Evolutionary conservation across 345 rosid genomes (phyloP).

Genomic region (Acer yangbiense): DNA sequence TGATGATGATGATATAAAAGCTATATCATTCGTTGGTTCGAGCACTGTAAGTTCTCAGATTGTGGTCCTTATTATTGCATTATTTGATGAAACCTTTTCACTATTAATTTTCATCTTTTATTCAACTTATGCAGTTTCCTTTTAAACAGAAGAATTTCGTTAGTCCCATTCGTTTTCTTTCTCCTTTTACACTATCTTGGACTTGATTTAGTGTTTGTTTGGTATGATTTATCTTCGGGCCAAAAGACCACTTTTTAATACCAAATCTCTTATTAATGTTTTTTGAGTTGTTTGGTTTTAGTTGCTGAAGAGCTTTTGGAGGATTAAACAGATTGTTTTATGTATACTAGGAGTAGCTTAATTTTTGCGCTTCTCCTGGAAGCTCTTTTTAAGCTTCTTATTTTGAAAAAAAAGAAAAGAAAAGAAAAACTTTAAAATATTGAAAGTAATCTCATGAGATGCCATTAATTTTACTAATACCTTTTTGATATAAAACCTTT

Average conservation of each 20-base stretch:
- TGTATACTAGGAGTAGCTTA: not conserved
- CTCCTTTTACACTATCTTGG: not conserved
- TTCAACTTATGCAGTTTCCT: not conserved
- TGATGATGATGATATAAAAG: conserved; percentile 55
- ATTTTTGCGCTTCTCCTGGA: not conserved
- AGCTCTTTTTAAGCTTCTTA: not conserved
- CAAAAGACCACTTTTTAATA: not conserved
- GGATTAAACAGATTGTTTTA: not conserved
- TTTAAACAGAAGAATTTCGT: conserved; percentile 1
- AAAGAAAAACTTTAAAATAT: too few relatives aligned
- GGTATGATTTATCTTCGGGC: not conserved
- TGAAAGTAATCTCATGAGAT: not conserved
- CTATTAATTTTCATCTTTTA: not conserved
- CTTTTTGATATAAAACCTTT: not conserved
- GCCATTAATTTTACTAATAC: not conserved
- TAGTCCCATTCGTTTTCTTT: not conserved
- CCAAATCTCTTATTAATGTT: not conserved
- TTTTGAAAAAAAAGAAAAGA: too few relatives aligned
- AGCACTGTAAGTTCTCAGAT: conserved; percentile 35
- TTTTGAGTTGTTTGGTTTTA: not conserved
- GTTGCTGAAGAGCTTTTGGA: not conserved
- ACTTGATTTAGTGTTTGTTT: not conserved
- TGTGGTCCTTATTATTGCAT: not conserved
- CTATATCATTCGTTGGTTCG: conserved; percentile 45
- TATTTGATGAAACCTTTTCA: not conserved